Conservation (phyloP, 192 early-diverging fungal genomes). For the Obelidium mucronatum region DNA sequence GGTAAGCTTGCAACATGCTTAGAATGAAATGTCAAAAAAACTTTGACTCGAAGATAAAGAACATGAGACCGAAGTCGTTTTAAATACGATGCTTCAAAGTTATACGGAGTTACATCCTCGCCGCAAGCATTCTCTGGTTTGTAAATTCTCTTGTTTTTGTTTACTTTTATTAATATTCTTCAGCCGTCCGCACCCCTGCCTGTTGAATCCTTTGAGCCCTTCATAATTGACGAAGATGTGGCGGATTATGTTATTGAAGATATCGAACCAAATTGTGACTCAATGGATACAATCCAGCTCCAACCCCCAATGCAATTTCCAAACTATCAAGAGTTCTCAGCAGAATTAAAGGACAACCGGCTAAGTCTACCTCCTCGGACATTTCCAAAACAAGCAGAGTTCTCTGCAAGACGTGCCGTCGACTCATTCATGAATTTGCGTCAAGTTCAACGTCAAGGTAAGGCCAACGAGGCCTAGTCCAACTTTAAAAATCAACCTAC, state of each 20-base stretch:
- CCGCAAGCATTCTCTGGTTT: too few species aligned
- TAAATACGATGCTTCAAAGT: background rate
- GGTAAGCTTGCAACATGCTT: background rate
- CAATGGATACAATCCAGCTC: background rate
- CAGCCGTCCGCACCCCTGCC: too few species aligned
- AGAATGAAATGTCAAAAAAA: too few species aligned
- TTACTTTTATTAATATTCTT: too few species aligned
- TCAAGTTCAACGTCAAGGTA: background rate
- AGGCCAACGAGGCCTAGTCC: too few species aligned
- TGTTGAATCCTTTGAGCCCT: too few species aligned
- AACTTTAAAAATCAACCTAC: too few species aligned
- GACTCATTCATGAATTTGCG: constrained; percentile 20
- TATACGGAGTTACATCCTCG: too few species aligned
- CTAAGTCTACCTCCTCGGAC: background rate
- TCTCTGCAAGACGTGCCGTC: constrained; percentile 11
- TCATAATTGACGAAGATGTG: too few species aligned
- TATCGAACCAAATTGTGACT: background rate
- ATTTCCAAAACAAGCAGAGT: background rate
- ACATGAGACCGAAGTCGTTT: background rate
- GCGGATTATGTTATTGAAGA: too few species aligned
- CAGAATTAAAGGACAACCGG: background rate
- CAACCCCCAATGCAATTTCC: background rate
- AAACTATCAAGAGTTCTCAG: background rate
- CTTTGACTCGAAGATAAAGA: background rate
- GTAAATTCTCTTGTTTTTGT: too few species aligned